These are phyloP conservation scores for Malus sylvestris DNA, from an alignment of 306 rosid species.

Conservation along the genomic window DNA sequence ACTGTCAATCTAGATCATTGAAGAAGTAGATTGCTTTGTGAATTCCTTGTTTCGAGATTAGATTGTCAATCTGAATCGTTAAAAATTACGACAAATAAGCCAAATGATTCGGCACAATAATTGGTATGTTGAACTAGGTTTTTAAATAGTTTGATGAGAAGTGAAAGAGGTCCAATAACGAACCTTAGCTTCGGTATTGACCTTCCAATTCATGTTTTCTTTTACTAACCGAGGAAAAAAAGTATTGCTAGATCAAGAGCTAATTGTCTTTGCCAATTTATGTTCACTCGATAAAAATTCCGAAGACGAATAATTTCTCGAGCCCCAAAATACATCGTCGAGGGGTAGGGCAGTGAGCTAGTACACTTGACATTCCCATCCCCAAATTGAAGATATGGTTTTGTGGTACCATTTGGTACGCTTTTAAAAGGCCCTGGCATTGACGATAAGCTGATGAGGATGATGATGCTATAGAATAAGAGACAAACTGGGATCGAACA, in stretches of 20 bases:
- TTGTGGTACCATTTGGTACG: not conserved
- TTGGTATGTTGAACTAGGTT: not conserved
- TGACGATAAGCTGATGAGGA: not conserved
- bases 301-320: not conserved
- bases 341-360: not conserved
- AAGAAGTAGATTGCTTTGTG: not conserved
- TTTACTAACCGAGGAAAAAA: too few relatives aligned
- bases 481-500: slow-evolving; percentile 17
- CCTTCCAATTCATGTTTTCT: not conserved
- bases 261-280: not conserved
- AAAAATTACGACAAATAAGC: not conserved
- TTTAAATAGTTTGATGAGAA: not conserved
- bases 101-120: not conserved
- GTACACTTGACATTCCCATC: not conserved
- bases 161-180: not conserved
- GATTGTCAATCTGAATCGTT: not conserved
- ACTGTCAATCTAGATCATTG: not conserved
- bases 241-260: fast-evolving
- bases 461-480: slow-evolving; percentile 2
- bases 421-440: not conserved
- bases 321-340: not conserved
- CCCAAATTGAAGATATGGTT: slow-evolving; percentile 10
- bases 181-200: not conserved
- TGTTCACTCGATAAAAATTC: not conserved
- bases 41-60: not conserved